phyloP scores from a whole-genome alignment of 2,329 filamentous ascomycete species.

The Aureobasidium pullulans region DNA sequence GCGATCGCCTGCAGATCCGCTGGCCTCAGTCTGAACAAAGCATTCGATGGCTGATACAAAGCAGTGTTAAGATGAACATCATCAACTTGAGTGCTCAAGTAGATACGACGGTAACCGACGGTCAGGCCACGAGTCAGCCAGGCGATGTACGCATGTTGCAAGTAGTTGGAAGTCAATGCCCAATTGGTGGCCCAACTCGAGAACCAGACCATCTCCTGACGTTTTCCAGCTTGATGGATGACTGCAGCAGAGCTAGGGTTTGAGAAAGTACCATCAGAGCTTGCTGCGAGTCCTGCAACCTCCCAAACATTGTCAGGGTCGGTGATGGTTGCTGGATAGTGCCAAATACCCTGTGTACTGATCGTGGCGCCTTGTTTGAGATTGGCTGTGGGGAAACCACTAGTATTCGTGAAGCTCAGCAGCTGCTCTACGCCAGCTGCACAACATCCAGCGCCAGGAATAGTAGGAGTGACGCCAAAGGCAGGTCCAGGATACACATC shows the following conservation, averaged over 20 bases:
- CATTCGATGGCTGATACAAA: constrained; percentile 37
- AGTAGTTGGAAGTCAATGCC: constrained; percentile 48
- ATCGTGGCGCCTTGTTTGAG: constrained; percentile 41
- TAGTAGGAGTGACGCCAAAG: constrained; percentile 32
- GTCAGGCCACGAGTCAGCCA: constrained; percentile 54
- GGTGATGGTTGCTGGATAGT: constrained; percentile 51
- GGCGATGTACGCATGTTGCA: constrained; percentile 56
- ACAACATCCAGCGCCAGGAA: constrained; percentile 41
- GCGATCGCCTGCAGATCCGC: constrained; percentile 42
- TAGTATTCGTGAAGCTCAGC: constrained; percentile 47
- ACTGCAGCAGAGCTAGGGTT: constrained; percentile 46
- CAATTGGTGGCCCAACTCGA: constrained; percentile 46
- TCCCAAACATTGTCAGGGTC: constrained; percentile 47
- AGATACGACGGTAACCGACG: constrained; percentile 48
- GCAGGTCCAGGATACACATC: constrained; percentile 49
- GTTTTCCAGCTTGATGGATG: constrained; percentile 50
- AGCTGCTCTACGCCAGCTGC: constrained; percentile 42
- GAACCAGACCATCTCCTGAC: constrained; percentile 58
- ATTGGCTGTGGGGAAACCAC: constrained; percentile 48
- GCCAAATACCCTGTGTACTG: constrained; percentile 46
- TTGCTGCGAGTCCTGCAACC: constrained; percentile 47
- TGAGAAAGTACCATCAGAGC: constrained; percentile 29
- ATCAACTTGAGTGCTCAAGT: constrained; percentile 53
- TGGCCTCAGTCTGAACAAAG: constrained; percentile 43
- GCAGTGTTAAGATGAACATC: constrained; percentile 51